Base-by-base conservation (phyloP, 805 yeast species). In the Spencermartinsiella europaea region DNA sequence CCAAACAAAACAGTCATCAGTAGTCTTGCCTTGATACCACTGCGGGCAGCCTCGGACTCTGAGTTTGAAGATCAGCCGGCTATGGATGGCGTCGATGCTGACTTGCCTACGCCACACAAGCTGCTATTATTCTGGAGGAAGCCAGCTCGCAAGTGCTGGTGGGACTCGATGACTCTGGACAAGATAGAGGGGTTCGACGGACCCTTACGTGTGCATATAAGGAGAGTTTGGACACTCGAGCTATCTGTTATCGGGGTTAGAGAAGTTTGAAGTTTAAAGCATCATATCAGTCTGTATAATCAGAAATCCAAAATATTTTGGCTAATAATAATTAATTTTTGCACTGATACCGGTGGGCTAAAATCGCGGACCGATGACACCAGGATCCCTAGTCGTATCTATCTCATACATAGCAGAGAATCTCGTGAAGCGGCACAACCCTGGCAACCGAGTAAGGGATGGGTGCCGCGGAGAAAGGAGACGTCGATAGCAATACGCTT, bases 111-210 rank as follows among this genome's bases (percentile, higher is more conserved):
- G 25, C 59, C 71, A 2, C 73, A 69, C 41, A 93, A 93, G 64
- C 73, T 93, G 43, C 71, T 93, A 33, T 69, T 93, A 44, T 93
- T 93, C 62, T 93, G 99, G 98, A 77, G 95, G 52, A 93, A 93
- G 62, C 99, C 99, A 0, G 99, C 99, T 1, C 77, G 98, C 61
- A 93, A 93, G 63, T 93, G 99, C 69, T 93, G 99, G 99, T 93
- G 99, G 99, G 80, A 78, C 38, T 68, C 68, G 48, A 43, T 63
- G 10, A 67, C 59, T 17, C 63, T 71, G 15, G 65, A 64, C 3
- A 65, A 61, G 2, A 49, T 67, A 17, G 50, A 56, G 20, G 66
- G 61, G 8, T 59, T 59, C 14, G 60, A 59, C 19, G 70, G 66
- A 3, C 56, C 69, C 12, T 77, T 89, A 21, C 81, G 78, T 57